Conservation (phyloP, 495 filamentous ascomycete species). For the Cryomyces minteri region DNA sequence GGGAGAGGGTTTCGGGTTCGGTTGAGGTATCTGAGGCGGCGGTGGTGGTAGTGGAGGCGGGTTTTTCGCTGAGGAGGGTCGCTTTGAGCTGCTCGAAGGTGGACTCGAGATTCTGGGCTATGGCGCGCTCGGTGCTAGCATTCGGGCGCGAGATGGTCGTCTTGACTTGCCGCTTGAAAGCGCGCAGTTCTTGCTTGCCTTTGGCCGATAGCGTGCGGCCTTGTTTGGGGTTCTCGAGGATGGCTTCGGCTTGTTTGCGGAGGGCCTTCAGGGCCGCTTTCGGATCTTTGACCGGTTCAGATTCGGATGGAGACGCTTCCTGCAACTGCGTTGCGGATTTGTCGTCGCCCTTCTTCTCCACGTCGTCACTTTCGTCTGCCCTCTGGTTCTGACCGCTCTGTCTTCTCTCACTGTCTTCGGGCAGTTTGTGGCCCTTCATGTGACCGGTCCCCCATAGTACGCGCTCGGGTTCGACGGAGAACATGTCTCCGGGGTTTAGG, state of each 20-base stretch:
- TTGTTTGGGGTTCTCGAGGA: conserved; percentile 21
- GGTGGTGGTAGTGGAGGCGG: conserved; percentile 3
- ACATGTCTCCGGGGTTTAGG: conserved; percentile 94
- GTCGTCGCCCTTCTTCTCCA: conserved; percentile 10
- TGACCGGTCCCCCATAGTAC: conserved; percentile 72
- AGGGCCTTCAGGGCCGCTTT: conserved; percentile 29
- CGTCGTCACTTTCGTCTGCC: conserved; percentile 13
- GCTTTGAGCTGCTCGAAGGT: conserved; percentile 27
- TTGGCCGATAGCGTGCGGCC: conserved; percentile 27
- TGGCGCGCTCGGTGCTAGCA: conserved; percentile 17
- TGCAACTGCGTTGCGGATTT: not conserved
- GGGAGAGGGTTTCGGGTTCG: conserved; percentile 1
- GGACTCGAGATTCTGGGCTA: conserved; percentile 30
- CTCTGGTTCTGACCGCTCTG: conserved; percentile 11
- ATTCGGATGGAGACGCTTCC: not conserved
- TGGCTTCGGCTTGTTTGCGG: conserved; percentile 35
- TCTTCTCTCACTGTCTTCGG: conserved; percentile 36
- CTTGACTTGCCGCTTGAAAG: conserved; percentile 34
- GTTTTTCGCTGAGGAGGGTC: conserved; percentile 3
- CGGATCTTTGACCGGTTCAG: conserved; percentile 4
- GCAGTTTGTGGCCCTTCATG: conserved; percentile 8
- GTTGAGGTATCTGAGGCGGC: not conserved
- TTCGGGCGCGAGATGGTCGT: conserved; percentile 32
- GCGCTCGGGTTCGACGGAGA: conserved; percentile 76
- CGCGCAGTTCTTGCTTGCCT: conserved; percentile 41